Percentiles rank a stretch among this genome's conserved stretches.
Conservation (phyloP, 2,329 filamentous ascomycete species). For the Nothophaeocryptopus gaeumannii region DNA sequence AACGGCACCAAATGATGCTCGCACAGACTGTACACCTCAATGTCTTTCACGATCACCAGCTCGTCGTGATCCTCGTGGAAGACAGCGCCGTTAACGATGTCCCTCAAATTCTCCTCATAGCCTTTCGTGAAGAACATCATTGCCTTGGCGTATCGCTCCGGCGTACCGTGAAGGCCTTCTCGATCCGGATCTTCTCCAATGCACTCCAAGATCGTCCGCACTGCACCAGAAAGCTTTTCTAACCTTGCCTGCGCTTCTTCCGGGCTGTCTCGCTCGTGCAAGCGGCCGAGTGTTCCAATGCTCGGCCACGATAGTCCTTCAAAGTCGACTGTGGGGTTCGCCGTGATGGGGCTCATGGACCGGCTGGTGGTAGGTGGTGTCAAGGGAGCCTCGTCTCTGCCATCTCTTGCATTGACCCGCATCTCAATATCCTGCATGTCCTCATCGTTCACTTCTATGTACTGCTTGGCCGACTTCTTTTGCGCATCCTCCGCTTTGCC, state of each 20-base stretch:
- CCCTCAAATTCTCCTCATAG: constrained; percentile 88
- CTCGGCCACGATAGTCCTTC: constrained; percentile 57
- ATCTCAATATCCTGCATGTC: constrained; percentile 31
- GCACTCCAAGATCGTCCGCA: constrained; percentile 63
- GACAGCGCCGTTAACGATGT: constrained; percentile 89
- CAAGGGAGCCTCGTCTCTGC: constrained; percentile 51
- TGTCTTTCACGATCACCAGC: constrained; percentile 96
- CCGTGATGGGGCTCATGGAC: constrained; percentile 48
- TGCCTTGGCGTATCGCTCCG: constrained; percentile 88
- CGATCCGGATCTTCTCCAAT: constrained; percentile 64
- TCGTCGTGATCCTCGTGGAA: constrained; percentile 98
- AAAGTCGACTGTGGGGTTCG: constrained; percentile 53
- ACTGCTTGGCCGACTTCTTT: constrained; percentile 24
- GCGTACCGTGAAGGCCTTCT: constrained; percentile 64
- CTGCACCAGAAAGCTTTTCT: constrained; percentile 61
- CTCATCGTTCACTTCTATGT: constrained; percentile 47
- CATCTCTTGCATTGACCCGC: constrained; percentile 46
- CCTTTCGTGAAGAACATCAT: constrained; percentile 95
- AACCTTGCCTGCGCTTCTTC: constrained; percentile 57
- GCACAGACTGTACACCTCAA: constrained; percentile 90
- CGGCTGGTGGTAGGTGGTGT: constrained; percentile 55
- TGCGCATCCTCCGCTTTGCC: constrained; percentile 5
- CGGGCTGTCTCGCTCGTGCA: constrained; percentile 43
- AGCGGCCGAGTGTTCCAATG: constrained; percentile 32
- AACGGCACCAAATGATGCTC: constrained; percentile 98